Conservation (phyloP, 352 stramenopile species). For the Pythium apleroticum region DNA sequence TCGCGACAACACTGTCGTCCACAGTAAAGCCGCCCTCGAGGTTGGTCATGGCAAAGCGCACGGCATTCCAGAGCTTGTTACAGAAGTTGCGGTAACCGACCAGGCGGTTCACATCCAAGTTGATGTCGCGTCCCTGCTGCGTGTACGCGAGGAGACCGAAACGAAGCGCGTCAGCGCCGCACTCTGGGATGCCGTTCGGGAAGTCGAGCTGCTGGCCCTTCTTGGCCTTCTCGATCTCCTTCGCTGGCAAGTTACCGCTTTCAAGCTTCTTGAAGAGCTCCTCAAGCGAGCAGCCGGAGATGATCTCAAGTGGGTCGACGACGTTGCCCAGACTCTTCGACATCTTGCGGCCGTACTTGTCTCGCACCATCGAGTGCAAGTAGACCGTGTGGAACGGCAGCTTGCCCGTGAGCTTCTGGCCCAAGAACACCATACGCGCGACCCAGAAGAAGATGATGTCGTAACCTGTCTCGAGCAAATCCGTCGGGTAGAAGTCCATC, state of each 20-base stretch:
- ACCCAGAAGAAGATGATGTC: constrained; percentile 99
- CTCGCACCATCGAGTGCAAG: constrained; percentile 97
- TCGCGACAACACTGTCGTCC: constrained; percentile 50
- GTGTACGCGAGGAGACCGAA: constrained; percentile 98
- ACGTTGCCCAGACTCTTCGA: constrained; percentile 99
- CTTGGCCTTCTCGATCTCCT: constrained; percentile 98
- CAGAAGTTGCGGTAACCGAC: constrained; percentile 99
- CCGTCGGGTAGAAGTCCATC: constrained; percentile 95
- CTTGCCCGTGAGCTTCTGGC: constrained; percentile 96
- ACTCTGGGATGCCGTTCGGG: constrained; percentile 98
- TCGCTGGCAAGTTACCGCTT: constrained; percentile 95
- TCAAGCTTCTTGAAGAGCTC: constrained; percentile 95
- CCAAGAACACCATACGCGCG: constrained; percentile 96
- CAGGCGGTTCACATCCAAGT: constrained; percentile 99
- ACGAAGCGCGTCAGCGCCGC: constrained; percentile 97
- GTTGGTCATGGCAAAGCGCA: constrained; percentile 97
- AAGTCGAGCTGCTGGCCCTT: constrained; percentile 97
- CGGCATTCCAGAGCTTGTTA: constrained; percentile 99
- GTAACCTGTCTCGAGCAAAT: constrained; percentile 98
- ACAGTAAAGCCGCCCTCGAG: constrained; percentile 79
- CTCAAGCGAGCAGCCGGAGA: constrained; percentile 94
- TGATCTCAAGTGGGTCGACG: constrained; percentile 97
- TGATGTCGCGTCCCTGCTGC: constrained; percentile 96
- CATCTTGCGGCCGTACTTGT: constrained; percentile 99
- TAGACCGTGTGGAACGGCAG: constrained; percentile 97